Conservation (phyloP, 2,329 filamentous ascomycete genomes). For the Trichophyton mentagrophytes region DNA sequence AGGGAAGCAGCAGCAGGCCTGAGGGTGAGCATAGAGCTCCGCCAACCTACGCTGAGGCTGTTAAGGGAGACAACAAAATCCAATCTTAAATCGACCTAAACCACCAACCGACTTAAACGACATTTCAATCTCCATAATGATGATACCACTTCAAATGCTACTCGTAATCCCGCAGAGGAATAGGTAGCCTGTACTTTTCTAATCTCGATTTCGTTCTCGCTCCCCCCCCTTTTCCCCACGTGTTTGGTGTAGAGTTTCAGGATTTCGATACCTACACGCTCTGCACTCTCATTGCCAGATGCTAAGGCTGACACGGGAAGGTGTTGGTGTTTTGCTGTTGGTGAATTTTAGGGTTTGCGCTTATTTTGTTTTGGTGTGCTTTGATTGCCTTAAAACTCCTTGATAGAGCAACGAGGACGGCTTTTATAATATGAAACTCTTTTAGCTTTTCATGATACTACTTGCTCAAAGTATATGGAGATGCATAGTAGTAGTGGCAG, state of each 20-base stretch:
- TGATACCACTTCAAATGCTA: not conserved
- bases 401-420: not conserved
- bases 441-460: not conserved
- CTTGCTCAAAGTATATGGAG: too few species aligned
- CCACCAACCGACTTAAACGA: not conserved
- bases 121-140: not conserved
- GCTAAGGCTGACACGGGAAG: not conserved
- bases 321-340: not conserved
- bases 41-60: slow-evolving; percentile 80
- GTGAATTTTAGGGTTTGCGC: not conserved
- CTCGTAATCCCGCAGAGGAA: not conserved
- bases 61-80: slow-evolving; percentile 82
- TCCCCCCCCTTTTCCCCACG: too few species aligned
- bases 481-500: too few species aligned
- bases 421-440: not conserved
- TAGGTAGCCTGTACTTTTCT: not conserved
- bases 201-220: not conserved
- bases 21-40: slow-evolving; percentile 40
- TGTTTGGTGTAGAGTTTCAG: not conserved
- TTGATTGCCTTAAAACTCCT: not conserved
- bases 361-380: not conserved
- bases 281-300: not conserved
- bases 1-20: slow-evolving; percentile 22
- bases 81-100: slow-evolving; percentile 40
- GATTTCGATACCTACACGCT: too few species aligned